These are phyloP conservation scores for Pseudogymnoascus sp. DNA, from an alignment of 2,329 filamentous ascomycete species.

Conservation along the genomic window DNA sequence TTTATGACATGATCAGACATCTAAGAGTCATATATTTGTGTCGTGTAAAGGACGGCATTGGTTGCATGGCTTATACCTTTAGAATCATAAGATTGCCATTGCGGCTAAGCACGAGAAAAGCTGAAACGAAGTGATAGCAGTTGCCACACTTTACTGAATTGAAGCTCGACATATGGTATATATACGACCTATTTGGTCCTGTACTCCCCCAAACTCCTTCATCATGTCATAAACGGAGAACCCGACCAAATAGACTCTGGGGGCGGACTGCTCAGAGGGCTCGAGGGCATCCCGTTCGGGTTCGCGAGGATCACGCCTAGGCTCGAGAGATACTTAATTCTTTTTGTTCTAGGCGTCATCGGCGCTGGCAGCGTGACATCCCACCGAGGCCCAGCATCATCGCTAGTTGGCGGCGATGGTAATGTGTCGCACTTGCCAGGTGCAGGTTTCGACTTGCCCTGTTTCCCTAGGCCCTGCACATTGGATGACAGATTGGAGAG, in stretches of 20 bases:
- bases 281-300: not conserved
- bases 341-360: conserved; percentile 17
- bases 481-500: not conserved
- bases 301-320: conserved; percentile 21
- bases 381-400: not conserved
- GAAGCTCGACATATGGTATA: conserved; percentile 1
- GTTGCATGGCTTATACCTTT: not conserved
- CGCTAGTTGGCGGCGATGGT: conserved; percentile 17
- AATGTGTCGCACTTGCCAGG: not conserved
- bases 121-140: not conserved
- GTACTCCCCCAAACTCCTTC: not conserved
- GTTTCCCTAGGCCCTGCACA: not conserved
- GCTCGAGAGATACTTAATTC: conserved; percentile 23
- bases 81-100: not conserved
- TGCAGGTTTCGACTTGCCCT: not conserved
- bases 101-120: not conserved
- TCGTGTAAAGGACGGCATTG: not conserved
- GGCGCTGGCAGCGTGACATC: not conserved
- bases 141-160: conserved; percentile 1
- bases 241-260: not conserved
- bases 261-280: not conserved
- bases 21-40: not conserved
- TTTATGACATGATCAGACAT: not conserved
- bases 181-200: not conserved
- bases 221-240: not conserved